Conservation (phyloP, 805 yeast species). For the Ogataea haglerorum region DNA sequence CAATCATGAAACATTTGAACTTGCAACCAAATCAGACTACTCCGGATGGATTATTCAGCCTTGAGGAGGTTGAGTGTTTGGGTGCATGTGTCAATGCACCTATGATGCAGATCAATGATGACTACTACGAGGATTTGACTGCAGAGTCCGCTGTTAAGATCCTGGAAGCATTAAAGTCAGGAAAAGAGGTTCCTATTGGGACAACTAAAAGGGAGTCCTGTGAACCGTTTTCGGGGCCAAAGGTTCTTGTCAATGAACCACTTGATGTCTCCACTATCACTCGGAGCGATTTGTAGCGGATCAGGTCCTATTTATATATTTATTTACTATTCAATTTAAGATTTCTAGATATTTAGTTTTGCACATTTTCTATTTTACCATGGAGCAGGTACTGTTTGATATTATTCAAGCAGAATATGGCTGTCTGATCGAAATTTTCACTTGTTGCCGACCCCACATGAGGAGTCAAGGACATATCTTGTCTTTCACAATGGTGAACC, state of each 20-base stretch:
- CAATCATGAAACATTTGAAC: constrained; percentile 57
- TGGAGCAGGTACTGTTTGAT: constrained; percentile 43
- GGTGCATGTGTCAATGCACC: constrained; percentile 94
- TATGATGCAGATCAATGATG: constrained; percentile 81
- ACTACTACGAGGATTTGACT: constrained; percentile 78
- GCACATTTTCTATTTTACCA: constrained; percentile 25
- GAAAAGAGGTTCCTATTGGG: constrained; percentile 61
- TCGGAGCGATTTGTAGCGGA: constrained; percentile 57
- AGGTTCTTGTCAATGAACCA: constrained; percentile 58
- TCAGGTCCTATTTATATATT: constrained; percentile 6
- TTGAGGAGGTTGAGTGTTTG: constrained; percentile 85
- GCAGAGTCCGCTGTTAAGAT: constrained; percentile 58
- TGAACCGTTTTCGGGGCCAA: constrained; percentile 75
- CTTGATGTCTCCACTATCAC: constrained; percentile 67
- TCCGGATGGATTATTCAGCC: constrained; percentile 67
- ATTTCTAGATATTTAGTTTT: constrained; percentile 14
- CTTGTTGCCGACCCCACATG: constrained; percentile 69
- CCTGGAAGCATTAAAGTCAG: constrained; percentile 60
- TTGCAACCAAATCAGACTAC: constrained; percentile 79
- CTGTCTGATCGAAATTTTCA: constrained; percentile 52
- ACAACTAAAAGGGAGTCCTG: constrained; percentile 65
- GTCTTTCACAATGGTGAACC: constrained; percentile 47
- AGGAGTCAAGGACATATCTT: constrained; percentile 66
- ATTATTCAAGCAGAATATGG: constrained; percentile 52
- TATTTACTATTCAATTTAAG: constrained; percentile 1